Evolutionary conservation across 2,329 filamentous ascomycete species (phyloP).

Genomic region (Clarireedia paspali): DNA sequence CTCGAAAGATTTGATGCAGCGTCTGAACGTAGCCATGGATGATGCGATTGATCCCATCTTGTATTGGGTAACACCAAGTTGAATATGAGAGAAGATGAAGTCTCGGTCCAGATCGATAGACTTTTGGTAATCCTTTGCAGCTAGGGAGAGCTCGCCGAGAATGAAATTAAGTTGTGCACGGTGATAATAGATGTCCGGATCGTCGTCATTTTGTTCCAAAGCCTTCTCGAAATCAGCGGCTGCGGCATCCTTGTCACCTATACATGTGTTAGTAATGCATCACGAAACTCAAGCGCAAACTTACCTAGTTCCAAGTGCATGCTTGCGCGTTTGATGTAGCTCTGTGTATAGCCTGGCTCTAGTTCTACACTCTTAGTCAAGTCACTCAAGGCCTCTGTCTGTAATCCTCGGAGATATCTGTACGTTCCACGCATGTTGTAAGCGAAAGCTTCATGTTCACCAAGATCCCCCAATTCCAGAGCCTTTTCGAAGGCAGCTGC

Average conservation of each 20-base stretch:
- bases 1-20: conserved; percentile 97
- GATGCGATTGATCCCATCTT: conserved; percentile 98
- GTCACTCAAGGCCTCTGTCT: conserved; percentile 72
- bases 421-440: conserved; percentile 98
- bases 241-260: conserved; percentile 77
- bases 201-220: conserved; percentile 73
- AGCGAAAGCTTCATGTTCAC: conserved; percentile 77
- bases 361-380: conserved; percentile 90
- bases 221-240: conserved; percentile 83
- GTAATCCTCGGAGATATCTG: conserved; percentile 84
- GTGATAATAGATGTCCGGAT: conserved; percentile 98
- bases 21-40: conserved; percentile 95
- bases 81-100: conserved; percentile 99
- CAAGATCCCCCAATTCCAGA: conserved; percentile 72
- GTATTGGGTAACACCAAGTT: conserved; percentile 98
- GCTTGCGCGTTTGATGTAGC: conserved; percentile 97
- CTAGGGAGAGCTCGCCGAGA: conserved; percentile 84
- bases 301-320: conserved; percentile 90
- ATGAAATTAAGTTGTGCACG: conserved; percentile 98
- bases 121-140: conserved; percentile 98
- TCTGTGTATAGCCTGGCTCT: conserved; percentile 82
- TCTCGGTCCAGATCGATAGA: conserved; percentile 93
- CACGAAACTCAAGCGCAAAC: conserved; percentile 21
- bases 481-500: conserved; percentile 81
- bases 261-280: conserved; percentile 26